Base-by-base conservation (phyloP, 257 asterid species). In the Marsdenia floribunda region DNA sequence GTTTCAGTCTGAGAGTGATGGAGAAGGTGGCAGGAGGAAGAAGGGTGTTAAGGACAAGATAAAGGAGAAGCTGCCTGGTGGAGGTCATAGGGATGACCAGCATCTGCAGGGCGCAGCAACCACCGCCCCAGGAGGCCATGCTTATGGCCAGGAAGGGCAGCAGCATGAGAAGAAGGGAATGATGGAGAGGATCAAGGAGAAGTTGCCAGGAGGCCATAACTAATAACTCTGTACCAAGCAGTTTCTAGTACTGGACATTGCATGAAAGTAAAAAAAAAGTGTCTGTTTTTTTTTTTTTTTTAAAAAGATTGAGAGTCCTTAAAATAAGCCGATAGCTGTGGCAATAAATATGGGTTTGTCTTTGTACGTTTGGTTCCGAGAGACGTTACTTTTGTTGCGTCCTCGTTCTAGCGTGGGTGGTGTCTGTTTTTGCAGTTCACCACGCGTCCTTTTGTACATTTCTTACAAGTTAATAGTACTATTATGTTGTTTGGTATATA, bases 111-210 rank as follows among this genome's bases (percentile, higher is more conserved):
- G 22, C 22, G 0, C 59, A 18, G 24, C 24, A 13, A 49, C 54
- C 19, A 49, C 11, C 0, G 3, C 18, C 22, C 70, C 77, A 52
- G 63, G 47, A 15, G 85, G 82, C 1, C 52, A 77, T 70, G 84
- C 79, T 0, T 49, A 60, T 6, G 85, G 78, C 10, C 75, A 68
- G 3, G 79, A 81, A 21, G 95, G 74, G 5, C 33, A 81, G 77
- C 64, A 75, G 0, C 91, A 60, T 0, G 93, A 92, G 90, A 91
- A 93, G 90, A 91, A 91, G 72, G 97, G 96, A 9, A 38, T 90
- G 58, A 72, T 90, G 89, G 96, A 86, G 0, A 91, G 88, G 80
- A 90, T 93, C 50, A 93, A 89, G 90, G 98, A 93, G 40, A 93
- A 93, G 86, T 68, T 93, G 18, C 96, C 97, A 0, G 94, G 87